Evolutionary conservation across 768 basidiomycete species (phyloP), one percentile per base, ranked within the genome.

Genomic region (Phaffia australis): DNA sequence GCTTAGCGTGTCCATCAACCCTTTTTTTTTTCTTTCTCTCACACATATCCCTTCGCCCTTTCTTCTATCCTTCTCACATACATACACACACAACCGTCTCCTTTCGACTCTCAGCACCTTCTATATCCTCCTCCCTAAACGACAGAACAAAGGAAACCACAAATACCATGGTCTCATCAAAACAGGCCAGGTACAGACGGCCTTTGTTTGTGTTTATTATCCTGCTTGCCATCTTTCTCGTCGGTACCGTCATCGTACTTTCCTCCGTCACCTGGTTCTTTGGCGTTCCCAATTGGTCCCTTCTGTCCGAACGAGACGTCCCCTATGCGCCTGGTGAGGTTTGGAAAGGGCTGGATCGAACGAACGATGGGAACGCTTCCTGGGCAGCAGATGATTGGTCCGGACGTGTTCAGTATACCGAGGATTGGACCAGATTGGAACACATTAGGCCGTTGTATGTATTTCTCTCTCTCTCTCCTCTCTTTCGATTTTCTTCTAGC

Each of bases 251-350:
- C 77, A 72, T 88, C 76, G 91, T 98, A 66, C 85, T 98, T 75
- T 88, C 88, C 11, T 91, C 89, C 27, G 83, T 97, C 57, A 87
- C 91, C 23, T 89, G 87, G 76, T 93, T 91, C 74, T 86, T 94
- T 69, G 81, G 84, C 69, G 90, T 97, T 73, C 83, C 86, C 75
- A 76, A 83, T 59, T 77, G 79, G 48, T 90, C 89, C 30, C 92
- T 89, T 76, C 79, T 97, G 73, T 80, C 85, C 5, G 88, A 93
- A 75, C 75, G 79, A 16, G 88, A 93, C 74, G 83, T 94, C 14
- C 72, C 76, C 3, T 74, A 69, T 30, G 65, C 64, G 21, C 58
- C 46, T 65, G 54, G 59, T 1, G 71, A 69, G 42, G 74, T 74
- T 56, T 76, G 75, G 75, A 73, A 73, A 71, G 56, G 70, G 23